phyloP scores from a whole-genome alignment of 208 protist genomes.

The Leishmania tarentolae region DNA sequence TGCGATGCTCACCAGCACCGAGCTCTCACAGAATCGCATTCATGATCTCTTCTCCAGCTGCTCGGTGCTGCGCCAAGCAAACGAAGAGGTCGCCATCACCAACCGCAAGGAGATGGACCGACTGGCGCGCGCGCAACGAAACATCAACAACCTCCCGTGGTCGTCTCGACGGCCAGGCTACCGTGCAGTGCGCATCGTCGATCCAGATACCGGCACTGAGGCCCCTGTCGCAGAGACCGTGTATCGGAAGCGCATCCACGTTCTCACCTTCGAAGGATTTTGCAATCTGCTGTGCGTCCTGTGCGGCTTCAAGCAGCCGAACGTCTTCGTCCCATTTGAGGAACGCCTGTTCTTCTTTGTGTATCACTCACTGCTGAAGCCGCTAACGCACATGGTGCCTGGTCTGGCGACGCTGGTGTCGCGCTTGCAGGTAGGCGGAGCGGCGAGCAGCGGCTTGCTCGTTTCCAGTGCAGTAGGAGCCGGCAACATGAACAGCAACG shows the following conservation, averaged over 20 bases:
- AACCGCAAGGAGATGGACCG: constrained; percentile 67
- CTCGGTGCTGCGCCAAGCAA: constrained; percentile 49
- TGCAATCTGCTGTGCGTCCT: constrained; percentile 83
- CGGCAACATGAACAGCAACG: neutral
- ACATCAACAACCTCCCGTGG: neutral
- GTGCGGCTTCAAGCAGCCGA: constrained; percentile 87
- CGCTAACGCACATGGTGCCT: constrained; percentile 69
- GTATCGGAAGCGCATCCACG: constrained; percentile 28
- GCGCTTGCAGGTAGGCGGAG: constrained; percentile 14
- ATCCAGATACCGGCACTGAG: constrained; percentile 32
- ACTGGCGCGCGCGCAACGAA: constrained; percentile 29
- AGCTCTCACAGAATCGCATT: constrained; percentile 84
- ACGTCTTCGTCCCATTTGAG: constrained; percentile 79
- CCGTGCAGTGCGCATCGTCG: constrained; percentile 65
- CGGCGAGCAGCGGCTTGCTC: neutral
- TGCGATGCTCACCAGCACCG: constrained; percentile 89
- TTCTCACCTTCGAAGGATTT: constrained; percentile 83
- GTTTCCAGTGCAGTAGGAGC: neutral
- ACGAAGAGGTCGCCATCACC: constrained; percentile 52
- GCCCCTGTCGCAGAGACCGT: constrained; percentile 6
- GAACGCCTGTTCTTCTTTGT: constrained; percentile 72
- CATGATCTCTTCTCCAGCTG: constrained; percentile 82
- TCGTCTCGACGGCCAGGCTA: constrained; percentile 36
- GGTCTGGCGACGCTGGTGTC: constrained; percentile 37
- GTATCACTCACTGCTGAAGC: constrained; percentile 72